Evolutionary conservation across 495 filamentous ascomycete genomes (phyloP), one percentile per base, ranked within the genome.

Genomic region (Annulohypoxylon moriforme): DNA sequence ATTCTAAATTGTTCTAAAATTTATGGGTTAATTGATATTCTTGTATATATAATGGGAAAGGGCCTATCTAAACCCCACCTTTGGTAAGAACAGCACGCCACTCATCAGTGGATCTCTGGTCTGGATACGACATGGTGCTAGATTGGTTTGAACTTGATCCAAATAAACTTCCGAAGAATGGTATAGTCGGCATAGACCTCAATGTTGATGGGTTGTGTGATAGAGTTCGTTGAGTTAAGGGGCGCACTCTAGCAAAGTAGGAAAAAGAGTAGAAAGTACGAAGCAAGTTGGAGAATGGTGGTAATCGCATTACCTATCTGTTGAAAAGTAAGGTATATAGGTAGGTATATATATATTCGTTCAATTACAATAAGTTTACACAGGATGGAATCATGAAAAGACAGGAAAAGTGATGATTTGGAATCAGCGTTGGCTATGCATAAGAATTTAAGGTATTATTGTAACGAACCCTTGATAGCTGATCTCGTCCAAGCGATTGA

Each of bases 1-100:
- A 98, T 85, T 66, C 93, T 91, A 86, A 98, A 99, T 88, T 98
- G 94, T 66, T 97, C 96, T 96, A 71, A 50, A 68, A 22, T 16
- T 29, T 69, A 0, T 57, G 52, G 46, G 34, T 73, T 44, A 73
- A 14, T 24, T 29, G 33, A n/a, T 50, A n/a, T 68, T 42, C 56
- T 71, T 73, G 8, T 38, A 29, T 20, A 11, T n/a, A n/a, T n/a
- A n/a, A n/a, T n/a, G n/a, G 10, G 33, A 20, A 55, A 40, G 47
- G 22, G 33, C 34, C 0, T 14, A 9, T 50, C 31, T n/a, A 74
- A 65, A 4, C 71, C 75, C 52, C 80, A 94, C 93, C 93, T 72
- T 87, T 90, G 67, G 78, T 92, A 31, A 99, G 81, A 33, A 96
- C 86, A 10, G 95, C 91, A 67, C 89, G 91, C 96, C 96, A 99